Percentiles rank a stretch among this genome's conserved stretches.
Evolutionary conservation across 1,284 basidiomycete genomes (phyloP).

Genomic region (Amylostereum areolatum): DNA sequence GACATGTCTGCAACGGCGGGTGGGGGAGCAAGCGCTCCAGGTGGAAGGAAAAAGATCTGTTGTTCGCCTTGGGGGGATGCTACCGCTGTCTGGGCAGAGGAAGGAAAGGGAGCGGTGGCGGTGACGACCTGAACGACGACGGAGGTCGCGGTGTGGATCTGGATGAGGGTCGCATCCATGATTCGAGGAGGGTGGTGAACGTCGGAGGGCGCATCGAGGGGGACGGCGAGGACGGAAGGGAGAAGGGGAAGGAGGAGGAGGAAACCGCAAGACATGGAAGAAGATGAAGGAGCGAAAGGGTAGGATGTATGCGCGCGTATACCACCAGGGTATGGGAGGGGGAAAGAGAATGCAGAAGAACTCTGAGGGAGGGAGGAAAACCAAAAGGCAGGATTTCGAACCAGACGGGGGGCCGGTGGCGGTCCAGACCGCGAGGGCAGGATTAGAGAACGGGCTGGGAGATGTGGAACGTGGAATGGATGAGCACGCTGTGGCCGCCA

Average conservation of each 20-base stretch:
- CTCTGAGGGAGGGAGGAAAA: constrained; percentile 3
- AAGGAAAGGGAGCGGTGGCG: no score
- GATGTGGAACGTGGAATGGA: no score
- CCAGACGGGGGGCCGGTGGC: no score
- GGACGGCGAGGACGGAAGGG: not conserved
- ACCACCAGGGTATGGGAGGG: no score
- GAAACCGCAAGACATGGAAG: not conserved
- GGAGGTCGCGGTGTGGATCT: not conserved
- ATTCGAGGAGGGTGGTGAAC: not conserved
- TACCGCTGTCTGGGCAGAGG: no score
- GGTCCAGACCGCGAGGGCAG: no score
- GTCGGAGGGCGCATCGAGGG: not conserved
- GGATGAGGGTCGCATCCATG: not conserved
- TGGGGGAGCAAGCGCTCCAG: not conserved
- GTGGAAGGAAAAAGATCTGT: not conserved
- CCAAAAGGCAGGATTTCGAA: not conserved
- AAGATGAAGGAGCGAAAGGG: constrained; percentile 1
- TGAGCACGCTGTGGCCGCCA: no score
- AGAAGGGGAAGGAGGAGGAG: constrained; percentile 4
- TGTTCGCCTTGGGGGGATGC: not conserved
- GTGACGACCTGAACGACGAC: no score
- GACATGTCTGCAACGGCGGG: not conserved
- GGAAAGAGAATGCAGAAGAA: not conserved
- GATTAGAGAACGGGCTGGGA: no score
- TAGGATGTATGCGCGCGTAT: not conserved